Evolutionary conservation across 2,329 filamentous ascomycete species (phyloP), one percentile per base, ranked within the genome.

Genomic region (Fusarium lateritium): DNA sequence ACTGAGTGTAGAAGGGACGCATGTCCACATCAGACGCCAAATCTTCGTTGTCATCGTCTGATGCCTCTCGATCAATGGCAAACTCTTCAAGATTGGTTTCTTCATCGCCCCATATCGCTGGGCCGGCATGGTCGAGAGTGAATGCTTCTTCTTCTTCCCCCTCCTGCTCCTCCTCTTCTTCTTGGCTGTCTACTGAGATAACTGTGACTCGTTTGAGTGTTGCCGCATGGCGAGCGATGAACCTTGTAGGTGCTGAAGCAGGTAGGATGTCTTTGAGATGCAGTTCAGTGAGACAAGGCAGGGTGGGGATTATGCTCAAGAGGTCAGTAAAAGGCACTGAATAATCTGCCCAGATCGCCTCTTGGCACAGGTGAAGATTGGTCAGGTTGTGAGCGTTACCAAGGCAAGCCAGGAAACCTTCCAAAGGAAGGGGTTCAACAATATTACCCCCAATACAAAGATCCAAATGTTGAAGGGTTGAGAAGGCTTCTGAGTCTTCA

Each of bases 141-240:
- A 19, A 19, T 19, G 19, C 19, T 19, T 19, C 19, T 19, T 19
- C 19, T 19, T 19, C 19, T 19, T 19, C 19, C 19, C 19, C 19
- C 19, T 21, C 2, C 34, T 8, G 1, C 14, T 14, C 2, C 65
- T 38, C 6, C 33, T 8, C 5, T 5, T 19, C 11, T 7, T 49
- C 31, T 21, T 5, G 5, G 65, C 26, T 1, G 1, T 8, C 4
- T 13, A 15, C 13, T 11, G 26, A n/a, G 31, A 24, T 46, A 17
- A 65, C 33, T n/a, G 31, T 19, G 21, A 65, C 5, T 7, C 21
- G 40, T 49, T 19, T 56, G 3, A 65, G 53, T 13, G 54, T 65
- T 10, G n/a, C 5, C 5, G 54, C 26, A 36, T 65, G 60, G 4
- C 34, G 60, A 7, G 7, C 11, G 2, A 54, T 43, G 10, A 65